phyloP scores from a whole-genome alignment of 495 filamentous ascomycete genomes.

The Trichoderma orchidacearum region DNA sequence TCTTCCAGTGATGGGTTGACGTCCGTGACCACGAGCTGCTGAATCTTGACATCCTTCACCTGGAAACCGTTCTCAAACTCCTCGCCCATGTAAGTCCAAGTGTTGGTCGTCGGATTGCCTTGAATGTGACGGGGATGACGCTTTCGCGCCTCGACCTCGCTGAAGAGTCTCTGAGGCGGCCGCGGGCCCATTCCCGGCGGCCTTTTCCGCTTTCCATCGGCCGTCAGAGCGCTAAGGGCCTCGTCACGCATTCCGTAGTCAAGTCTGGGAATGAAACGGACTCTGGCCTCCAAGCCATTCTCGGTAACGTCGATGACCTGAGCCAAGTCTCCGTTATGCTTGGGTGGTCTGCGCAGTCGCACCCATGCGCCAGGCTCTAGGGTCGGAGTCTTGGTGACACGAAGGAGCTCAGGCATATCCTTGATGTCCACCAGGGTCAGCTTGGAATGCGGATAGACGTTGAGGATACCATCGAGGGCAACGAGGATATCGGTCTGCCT shows the following conservation, averaged over 20 bases:
- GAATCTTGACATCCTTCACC: conserved; percentile 86
- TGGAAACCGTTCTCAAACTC: conserved; percentile 88
- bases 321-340: conserved; percentile 81
- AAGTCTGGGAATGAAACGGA: conserved; percentile 76
- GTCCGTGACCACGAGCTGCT: conserved; percentile 65
- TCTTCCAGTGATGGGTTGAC: conserved; percentile 93
- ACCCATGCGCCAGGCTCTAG: conserved; percentile 84
- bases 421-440: conserved; percentile 83
- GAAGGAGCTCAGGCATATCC: conserved; percentile 93
- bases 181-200: conserved; percentile 41
- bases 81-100: conserved; percentile 72
- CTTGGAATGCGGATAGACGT: conserved; percentile 74
- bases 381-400: conserved; percentile 73
- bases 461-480: conserved; percentile 67
- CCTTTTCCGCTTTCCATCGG: conserved; percentile 67
- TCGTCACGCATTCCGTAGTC: conserved; percentile 89
- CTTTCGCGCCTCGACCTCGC: conserved; percentile 84
- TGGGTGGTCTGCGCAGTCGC: conserved; percentile 63
- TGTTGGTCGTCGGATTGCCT: conserved; percentile 48
- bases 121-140: conserved; percentile 61
- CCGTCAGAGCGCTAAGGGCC: conserved; percentile 27
- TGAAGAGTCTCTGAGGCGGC: conserved; percentile 89
- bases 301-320: conserved; percentile 88
- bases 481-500: conserved; percentile 73
- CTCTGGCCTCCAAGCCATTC: conserved; percentile 77